phyloP scores from a whole-genome alignment of 140 eudicot species.

The Anethum foeniculum region DNA sequence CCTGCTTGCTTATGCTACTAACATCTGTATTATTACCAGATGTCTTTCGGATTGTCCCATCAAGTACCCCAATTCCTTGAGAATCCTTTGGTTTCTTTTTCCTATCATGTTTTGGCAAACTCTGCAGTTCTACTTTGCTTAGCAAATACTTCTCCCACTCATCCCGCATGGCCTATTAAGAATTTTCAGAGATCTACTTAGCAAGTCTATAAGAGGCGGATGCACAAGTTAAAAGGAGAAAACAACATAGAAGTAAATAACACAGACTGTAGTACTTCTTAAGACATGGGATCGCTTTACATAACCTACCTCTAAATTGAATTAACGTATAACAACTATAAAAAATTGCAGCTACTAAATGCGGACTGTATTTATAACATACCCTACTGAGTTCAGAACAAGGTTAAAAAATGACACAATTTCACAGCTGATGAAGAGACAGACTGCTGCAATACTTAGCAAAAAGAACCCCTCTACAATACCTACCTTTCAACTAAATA shows the following conservation, averaged over 20 bases:
- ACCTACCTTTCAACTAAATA: not conserved
- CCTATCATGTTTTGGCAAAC: conserved; percentile 46
- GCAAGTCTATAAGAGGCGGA: not conserved
- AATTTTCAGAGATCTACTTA: not conserved
- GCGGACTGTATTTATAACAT: not conserved
- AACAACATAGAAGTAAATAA: not conserved
- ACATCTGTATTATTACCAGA: conserved; percentile 56
- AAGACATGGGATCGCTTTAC: not conserved
- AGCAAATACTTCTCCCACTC: conserved; percentile 95
- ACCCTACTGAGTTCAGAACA: not conserved
- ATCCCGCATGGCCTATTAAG: conserved; percentile 61
- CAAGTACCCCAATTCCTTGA: conserved; percentile 85
- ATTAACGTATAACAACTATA: not conserved
- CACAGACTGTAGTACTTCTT: not conserved
- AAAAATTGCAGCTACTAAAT: not conserved
- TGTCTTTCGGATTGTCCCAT: conserved; percentile 43
- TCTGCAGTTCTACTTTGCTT: conserved; percentile 82
- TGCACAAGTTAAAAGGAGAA: not conserved
- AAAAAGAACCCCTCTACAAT: not conserved
- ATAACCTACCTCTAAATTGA: not conserved
- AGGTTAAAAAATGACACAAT: not conserved
- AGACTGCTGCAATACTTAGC: not conserved
- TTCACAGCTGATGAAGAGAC: not conserved
- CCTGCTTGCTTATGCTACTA: conserved; percentile 64
- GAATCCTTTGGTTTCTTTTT: conserved; percentile 63